phyloP scores from a whole-genome alignment of 2,329 filamentous ascomycete species.

The Monilinia polystroma region DNA sequence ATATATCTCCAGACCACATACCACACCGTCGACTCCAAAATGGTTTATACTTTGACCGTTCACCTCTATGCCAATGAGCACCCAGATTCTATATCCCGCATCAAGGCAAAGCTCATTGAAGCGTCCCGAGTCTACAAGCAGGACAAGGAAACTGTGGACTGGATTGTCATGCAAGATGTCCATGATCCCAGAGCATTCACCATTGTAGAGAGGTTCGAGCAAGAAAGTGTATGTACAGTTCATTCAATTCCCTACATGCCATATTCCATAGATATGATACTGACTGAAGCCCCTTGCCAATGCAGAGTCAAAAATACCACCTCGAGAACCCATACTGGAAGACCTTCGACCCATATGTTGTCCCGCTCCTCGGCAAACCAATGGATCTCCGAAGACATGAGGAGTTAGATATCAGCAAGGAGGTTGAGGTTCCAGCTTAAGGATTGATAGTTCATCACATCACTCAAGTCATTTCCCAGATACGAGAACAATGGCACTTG shows the following conservation, averaged over 20 bases:
- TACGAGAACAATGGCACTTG: not conserved
- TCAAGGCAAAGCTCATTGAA: conserved; percentile 71
- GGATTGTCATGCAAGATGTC: conserved; percentile 77
- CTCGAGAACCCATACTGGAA: conserved; percentile 50
- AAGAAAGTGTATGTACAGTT: conserved; percentile 55
- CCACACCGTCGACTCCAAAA: conserved; percentile 41
- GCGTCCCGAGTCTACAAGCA: conserved; percentile 70
- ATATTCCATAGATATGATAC: conserved; percentile 26
- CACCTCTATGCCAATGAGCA: conserved; percentile 70
- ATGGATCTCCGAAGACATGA: conserved; percentile 70
- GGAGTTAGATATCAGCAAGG: conserved; percentile 60
- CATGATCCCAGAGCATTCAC: conserved; percentile 68
- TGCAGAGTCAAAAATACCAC: conserved; percentile 59
- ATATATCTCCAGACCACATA: not conserved
- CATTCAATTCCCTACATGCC: conserved; percentile 8
- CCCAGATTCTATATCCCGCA: conserved; percentile 60
- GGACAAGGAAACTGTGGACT: conserved; percentile 67
- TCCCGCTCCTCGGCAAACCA: conserved; percentile 63
- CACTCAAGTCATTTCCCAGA: not conserved
- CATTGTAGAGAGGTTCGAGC: conserved; percentile 71
- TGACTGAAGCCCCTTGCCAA: conserved; percentile 8
- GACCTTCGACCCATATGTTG: conserved; percentile 73
- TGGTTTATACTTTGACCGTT: conserved; percentile 69
- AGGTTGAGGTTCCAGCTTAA: conserved; percentile 44
- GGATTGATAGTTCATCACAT: not conserved